A percentile compares a stretch with the other conserved stretches of the same genome.
Conservation (phyloP, 2,329 filamentous ascomycete genomes). For the Xylogone sp. region DNA sequence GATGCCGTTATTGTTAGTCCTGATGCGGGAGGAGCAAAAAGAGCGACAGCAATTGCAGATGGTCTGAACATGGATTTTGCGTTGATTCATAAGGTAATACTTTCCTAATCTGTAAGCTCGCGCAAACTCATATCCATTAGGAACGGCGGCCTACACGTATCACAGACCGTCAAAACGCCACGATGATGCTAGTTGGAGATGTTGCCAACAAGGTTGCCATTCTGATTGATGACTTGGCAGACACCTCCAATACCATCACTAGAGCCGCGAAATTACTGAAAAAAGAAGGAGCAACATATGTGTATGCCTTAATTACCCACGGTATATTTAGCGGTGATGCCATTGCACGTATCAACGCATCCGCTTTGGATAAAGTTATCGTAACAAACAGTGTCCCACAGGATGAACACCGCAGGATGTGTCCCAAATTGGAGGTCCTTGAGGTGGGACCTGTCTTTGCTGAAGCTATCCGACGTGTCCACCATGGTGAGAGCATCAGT, state of each 20-base stretch:
- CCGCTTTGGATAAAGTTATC: constrained; percentile 85
- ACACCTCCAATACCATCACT: constrained; percentile 96
- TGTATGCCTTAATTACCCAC: constrained; percentile 91
- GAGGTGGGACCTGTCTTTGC: constrained; percentile 91
- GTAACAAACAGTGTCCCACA: constrained; percentile 96
- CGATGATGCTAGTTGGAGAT: constrained; percentile 93
- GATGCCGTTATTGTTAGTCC: constrained; percentile 90
- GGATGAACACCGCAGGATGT: constrained; percentile 69
- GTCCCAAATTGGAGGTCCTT: constrained; percentile 86
- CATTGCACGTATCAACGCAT: constrained; percentile 90
- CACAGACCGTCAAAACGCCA: constrained; percentile 83
- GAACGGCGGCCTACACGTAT: constrained; percentile 87
- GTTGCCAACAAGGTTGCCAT: constrained; percentile 80
- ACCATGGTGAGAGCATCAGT: constrained; percentile 97
- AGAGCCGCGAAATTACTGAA: constrained; percentile 95
- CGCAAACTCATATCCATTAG: constrained; percentile 42
- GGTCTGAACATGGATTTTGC: constrained; percentile 92
- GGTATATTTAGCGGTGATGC: constrained; percentile 94
- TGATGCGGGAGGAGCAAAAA: constrained; percentile 93
- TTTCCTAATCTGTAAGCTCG: constrained; percentile 23
- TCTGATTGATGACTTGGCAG: constrained; percentile 88
- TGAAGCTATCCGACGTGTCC: constrained; percentile 91
- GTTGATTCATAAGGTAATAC: constrained; percentile 88
- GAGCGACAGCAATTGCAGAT: constrained; percentile 92
- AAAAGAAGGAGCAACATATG: constrained; percentile 86